Base-by-base conservation (phyloP, 2,329 filamentous ascomycete species). In the Phaeosphaeriaceae sp. region DNA sequence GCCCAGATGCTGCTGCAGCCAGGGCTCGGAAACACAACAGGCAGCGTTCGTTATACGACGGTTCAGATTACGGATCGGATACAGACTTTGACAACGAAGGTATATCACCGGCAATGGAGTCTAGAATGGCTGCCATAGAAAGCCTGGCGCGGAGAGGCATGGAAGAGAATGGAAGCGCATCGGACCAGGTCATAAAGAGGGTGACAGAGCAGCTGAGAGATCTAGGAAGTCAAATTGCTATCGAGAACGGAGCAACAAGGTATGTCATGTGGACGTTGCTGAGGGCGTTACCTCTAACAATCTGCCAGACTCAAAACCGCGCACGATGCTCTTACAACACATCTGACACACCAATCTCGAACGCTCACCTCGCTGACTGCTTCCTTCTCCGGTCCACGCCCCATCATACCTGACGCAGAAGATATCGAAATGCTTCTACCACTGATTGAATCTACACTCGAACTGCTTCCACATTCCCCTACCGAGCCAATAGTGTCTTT, bases 281-380 rank as follows among this genome's bases (percentile, higher is more conserved):
- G 22, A 3, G 0, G n/a, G 13, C 13, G 45, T 4, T 27, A 20
- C 22, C 40, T 6, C 67, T 73, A 51, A 74, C 61, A 54, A 27
- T 19, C 7, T 4, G 40, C 36, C 68, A 93, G 90, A 70, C 80
- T 92, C 62, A 91, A 91, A 73, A 92, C 90, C 45, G 88, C 90
- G 33, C 89, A 92, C 75, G 87, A 89, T 25, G 89, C 90, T 15
- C 80, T 93, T 49, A 88, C 90, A 48, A 90, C 90, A 20, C 90
- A 95, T 71, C 81, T 94, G 46, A 83, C 84, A 15, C 88, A 92
- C 75, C 91, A 94, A 78, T 89, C 90, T 50, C 89, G 91, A 53
- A 87, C 89, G 61, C 81, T 95, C 10, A 90, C 93, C 67, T 89
- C 88, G 57, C 83, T 94, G 33, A 86, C 89, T 1, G 91, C 91